Base-by-base conservation (phyloP, 768 basidiomycete species). In the Russula griseocarnosa region DNA sequence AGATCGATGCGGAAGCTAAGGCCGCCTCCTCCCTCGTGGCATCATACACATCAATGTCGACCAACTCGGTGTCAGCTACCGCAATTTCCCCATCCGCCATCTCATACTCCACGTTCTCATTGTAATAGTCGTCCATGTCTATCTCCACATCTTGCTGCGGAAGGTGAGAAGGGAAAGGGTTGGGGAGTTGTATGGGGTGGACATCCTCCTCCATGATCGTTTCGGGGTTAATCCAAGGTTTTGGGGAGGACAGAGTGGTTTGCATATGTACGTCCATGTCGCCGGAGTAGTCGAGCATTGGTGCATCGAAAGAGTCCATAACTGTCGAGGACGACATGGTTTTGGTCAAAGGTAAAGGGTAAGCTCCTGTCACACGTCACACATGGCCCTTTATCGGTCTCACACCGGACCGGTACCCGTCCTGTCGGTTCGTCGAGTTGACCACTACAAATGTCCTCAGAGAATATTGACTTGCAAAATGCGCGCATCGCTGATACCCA, bases 401-500 rank as follows among this genome's bases (percentile, higher is more conserved):
- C 28, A 3, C 22, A 13, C 26, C 57, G 57, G 57, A 20, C 57
- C 44, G 56, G 1, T 7, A 9, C 36, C 18, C 2, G 11, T 9
- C 28, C 20, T 42, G 28, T n/a, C 20, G 55, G 28, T n/a, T 24
- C 13, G 34, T 32, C 11, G 34, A 34, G 34, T 36, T 36, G 36
- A 36, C 36, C 36, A 36, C 36, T 28, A 16, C 3, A 13, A 3
- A 63, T 63, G 62, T 53, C 57, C 32, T 34, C 60, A 30, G 62
- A 49, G 10, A 30, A 14, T 50, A 26, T 32, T 30, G 63, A 58
- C 1, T 30, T 14, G 30, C 28, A 58, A 50, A 7, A 56, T 60
- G 76, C 76, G 3, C 81, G 80, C 67, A 73, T 78, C 49, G 83
- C 80, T 22, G 87, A 90, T 67, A 81, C 79, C n/a, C 80, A 86